A percentile compares a stretch with the other conserved stretches of the same genome.
phyloP scores from a whole-genome alignment of 2,329 filamentous ascomycete species.

The Colletotrichum costaricense region DNA sequence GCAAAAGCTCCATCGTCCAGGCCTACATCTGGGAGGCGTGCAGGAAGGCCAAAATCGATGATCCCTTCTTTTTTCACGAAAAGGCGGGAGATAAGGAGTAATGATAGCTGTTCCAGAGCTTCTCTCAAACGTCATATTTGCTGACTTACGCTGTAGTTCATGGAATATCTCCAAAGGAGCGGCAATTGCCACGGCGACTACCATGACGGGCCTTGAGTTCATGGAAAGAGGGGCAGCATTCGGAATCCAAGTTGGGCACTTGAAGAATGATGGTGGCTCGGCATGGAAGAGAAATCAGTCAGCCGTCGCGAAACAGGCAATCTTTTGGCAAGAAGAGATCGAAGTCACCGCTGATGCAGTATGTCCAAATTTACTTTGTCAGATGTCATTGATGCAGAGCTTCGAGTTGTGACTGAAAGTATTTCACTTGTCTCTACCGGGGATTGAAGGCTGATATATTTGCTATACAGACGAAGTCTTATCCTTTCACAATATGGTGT shows the following conservation, averaged over 20 bases:
- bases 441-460: no score
- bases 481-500: no score
- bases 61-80: neutral
- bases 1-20: neutral
- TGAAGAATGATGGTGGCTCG: neutral
- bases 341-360: no score
- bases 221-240: slow-evolving; percentile 13
- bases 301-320: no score
- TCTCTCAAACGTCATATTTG: no score
- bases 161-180: slow-evolving; percentile 2
- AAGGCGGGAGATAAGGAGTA: neutral
- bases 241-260: neutral
- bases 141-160: neutral
- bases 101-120: neutral
- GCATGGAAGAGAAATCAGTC: no score
- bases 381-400: no score
- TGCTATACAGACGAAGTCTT: no score
- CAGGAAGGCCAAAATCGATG: neutral
- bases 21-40: neutral
- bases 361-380: no score
- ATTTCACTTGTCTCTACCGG: no score
- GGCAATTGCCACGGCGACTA: neutral
- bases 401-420: no score
- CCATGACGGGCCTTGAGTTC: neutral
- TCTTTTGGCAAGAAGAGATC: neutral